Evolutionary conservation across 306 rosid genomes (phyloP), one percentile per base, ranked within the genome.

Genomic region (Prunus mongolica): DNA sequence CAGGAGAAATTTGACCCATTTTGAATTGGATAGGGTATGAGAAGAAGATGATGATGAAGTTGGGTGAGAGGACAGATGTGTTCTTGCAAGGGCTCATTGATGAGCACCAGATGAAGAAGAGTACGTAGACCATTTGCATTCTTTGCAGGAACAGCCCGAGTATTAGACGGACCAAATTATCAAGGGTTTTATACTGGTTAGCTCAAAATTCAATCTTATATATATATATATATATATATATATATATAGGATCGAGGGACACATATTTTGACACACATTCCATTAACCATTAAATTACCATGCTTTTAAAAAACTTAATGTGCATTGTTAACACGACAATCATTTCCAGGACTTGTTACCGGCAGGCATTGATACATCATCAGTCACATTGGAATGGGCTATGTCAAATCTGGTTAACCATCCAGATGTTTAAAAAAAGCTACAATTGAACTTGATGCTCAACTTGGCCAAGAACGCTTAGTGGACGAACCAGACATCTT

Each of bases 1-100:
- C 30, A 1, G 84, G 44, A 8, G 84, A 81, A 19, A 86, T 81
- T 54, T 68, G 86, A 58, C 91, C 93, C 28, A 7, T 76, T 15
- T 7, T 81, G 54, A 81, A 71, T 20, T 76, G 68, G 61, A 2
- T 71, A 20, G 81, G 81, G 0, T 71, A 24, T 10, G 61, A 55
- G 76, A 80, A 64, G 73, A 80, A 60, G n/a, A 24, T 72, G 38
- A 13, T 6, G 57, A 62, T 1, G 22, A 77, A 62, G 70, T 49
- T 76, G n/a, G 72, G 58, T 5, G 12, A 18, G 22, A 76, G 45
- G 57, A 25, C 49, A 1, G 78, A 81, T 27, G 25, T 25, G 10
- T 76, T 72, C 25, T 54, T 54, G 34, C 34, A 30, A 30, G 34
- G 34, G 4, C 34, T 30, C 34, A 4, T 30, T 30, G 34, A 30